Evolutionary conservation across 176 grass and related monocot genomes (phyloP).

Genomic region (Hsuehochloa calcarea): DNA sequence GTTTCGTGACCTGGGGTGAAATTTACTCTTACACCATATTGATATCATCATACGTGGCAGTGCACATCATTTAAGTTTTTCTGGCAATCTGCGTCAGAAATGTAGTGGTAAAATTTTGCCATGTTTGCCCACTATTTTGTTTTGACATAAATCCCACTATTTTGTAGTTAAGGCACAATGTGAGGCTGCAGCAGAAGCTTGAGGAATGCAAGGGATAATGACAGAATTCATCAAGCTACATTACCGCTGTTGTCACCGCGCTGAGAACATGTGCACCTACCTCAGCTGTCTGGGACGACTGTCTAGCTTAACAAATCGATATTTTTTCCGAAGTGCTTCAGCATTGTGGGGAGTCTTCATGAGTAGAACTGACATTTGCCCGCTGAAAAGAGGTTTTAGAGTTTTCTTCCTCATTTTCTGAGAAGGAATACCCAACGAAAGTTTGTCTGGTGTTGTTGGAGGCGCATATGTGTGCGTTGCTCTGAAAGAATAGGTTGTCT

Average conservation of each 20-base stretch:
- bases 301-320: conserved; percentile 48
- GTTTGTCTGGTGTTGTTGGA: conserved; percentile 42
- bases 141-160: background rate
- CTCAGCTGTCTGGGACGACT: conserved; percentile 26
- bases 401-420: conserved; percentile 53
- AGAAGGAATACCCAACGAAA: conserved; percentile 43
- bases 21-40: background rate
- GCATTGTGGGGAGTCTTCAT: conserved; percentile 34
- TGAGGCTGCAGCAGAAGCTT: conserved; percentile 59
- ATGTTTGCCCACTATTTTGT: background rate
- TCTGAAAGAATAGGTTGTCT: conserved; percentile 49
- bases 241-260: background rate
- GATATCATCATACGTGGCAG: background rate
- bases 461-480: conserved; percentile 43
- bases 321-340: conserved; percentile 40
- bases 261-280: conserved; percentile 28
- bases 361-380: conserved; percentile 38
- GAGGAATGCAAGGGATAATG: conserved; percentile 48
- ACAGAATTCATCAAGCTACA: background rate
- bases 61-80: background rate
- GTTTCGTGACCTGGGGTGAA: background rate
- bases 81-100: background rate
- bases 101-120: background rate
- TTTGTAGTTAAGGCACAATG: conserved; percentile 47
- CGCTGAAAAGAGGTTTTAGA: conserved; percentile 45